Evolutionary conservation across 805 yeast genomes (phyloP), one percentile per base, ranked within the genome.

Genomic region (Yamadazyma phyllophila): DNA sequence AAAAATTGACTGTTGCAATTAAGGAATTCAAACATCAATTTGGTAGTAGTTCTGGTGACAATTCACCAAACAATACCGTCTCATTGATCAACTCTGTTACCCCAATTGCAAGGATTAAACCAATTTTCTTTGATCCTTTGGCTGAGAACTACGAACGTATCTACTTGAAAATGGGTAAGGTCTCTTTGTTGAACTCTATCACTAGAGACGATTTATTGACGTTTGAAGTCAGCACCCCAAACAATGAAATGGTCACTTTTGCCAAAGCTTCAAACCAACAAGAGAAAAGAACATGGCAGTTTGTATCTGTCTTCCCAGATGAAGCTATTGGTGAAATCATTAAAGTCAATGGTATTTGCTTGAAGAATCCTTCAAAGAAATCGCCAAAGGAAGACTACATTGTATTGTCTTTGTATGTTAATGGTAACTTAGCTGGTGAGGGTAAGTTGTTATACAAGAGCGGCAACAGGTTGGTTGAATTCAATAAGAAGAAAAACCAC

Each of bases 271-370:
- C 87, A 0, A 83, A 83, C 62, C 88, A 81, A 56, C 59, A 62
- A 12, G 74, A 73, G 8, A 62, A 66, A 34, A 60, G 69, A 20
- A 50, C 62, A 7, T 88, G 95, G 95, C 80, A 78, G 44, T 86
- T 89, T 55, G 76, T 86, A 8, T 81, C 92, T 2, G 88, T 85
- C 10, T 72, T 75, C 52, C 81, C 88, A 1, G 83, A 78, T 34
- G 96, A 89, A 64, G 70, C 73, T 11, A 70, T 88, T 46, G 86
- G 91, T 30, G 96, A 88, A 60, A 71, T 78, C 30, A 76, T 89
- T 38, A 80, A 80, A 56, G 70, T 88, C 12, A 72, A 77, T 49
- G 87, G 87, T 34, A 65, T 87, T 16, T 74, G 76, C 14, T 52
- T 53, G 42, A 63, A 69, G 36, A 67, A 69, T 46, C 53, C 63